Evolutionary conservation across 129 eudicot species (phyloP), one percentile per base, ranked within the genome.

Genomic region (Mikania micrantha): DNA sequence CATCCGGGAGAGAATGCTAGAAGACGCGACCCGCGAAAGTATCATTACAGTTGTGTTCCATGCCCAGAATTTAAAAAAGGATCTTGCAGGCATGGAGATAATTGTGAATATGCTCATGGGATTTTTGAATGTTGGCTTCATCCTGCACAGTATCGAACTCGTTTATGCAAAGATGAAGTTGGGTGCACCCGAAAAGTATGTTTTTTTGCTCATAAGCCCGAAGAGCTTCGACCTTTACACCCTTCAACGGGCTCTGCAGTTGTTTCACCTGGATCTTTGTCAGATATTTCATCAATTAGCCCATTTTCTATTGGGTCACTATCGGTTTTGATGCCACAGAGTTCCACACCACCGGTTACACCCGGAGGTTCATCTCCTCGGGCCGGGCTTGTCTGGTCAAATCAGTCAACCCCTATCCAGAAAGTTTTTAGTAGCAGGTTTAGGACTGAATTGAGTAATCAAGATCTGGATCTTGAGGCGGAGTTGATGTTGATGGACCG

Each of bases 51-150:
- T 24, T 86, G 94, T 73, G 95, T 90, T 2, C 96, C 96, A 3
- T 90, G 96, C 60, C 96, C 96, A 0, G 96, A 90, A 64, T 90
- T 90, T 47, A 74, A 88, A 0, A 90, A 86, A 74, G 94, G 94
- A 9, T 19, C 88, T 32, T 90, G 96, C 60, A 66, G 76, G 25
- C 83, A 83, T n/a, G 96, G 94, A 12, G 96, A 90, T 73, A 66
- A 72, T 48, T 90, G 96, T 66, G 96, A 90, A 61, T 90, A 90
- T 40, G 94, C 96, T 7, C 96, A 90, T 54, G 96, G 96, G 32
- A 86, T 90, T 35, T 90, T 90, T 17, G 96, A 90, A 82, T 90
- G 90, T 69, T 90, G 96, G 96, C 88, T 90, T 49, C 96, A 90
- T 75, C 96, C 96, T 13, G 96, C 94, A 2, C 95, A 90, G 71